phyloP scores from a whole-genome alignment of 176 grass and related monocot genomes.

The Dactylis glomerata region DNA sequence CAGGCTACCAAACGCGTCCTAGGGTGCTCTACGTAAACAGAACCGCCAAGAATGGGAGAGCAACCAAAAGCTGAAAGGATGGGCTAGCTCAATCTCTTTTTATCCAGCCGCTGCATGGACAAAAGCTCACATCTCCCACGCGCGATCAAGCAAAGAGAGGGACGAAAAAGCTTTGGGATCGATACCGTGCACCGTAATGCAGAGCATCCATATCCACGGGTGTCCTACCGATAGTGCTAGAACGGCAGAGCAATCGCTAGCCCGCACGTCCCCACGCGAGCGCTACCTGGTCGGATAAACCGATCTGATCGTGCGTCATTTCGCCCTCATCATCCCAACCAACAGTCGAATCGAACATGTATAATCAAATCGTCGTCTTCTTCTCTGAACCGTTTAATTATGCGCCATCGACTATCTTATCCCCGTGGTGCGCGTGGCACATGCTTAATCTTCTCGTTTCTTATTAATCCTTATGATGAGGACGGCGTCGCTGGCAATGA shows the following conservation, averaged over 20 bases:
- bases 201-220: neutral
- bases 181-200: no score
- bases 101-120: neutral
- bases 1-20: no score
- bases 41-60: neutral
- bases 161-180: no score
- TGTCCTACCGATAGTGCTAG: no score
- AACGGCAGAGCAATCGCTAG: no score
- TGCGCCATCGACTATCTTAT: neutral
- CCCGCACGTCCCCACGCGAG: no score
- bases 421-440: neutral
- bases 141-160: no score
- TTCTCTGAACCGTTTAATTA: neutral
- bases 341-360: no score
- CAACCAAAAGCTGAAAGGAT: neutral
- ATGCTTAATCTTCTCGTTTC: neutral
- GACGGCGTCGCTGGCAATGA: neutral
- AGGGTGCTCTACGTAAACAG: no score
- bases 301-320: neutral
- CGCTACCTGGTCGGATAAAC: neutral
- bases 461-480: neutral
- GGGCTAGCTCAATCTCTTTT: neutral
- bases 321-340: neutral
- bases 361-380: neutral
- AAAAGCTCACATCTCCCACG: neutral